These are phyloP conservation scores for Erythrophleum ivorense DNA, from an alignment of 331 rosid genomes.

Conservation along the genomic window DNA sequence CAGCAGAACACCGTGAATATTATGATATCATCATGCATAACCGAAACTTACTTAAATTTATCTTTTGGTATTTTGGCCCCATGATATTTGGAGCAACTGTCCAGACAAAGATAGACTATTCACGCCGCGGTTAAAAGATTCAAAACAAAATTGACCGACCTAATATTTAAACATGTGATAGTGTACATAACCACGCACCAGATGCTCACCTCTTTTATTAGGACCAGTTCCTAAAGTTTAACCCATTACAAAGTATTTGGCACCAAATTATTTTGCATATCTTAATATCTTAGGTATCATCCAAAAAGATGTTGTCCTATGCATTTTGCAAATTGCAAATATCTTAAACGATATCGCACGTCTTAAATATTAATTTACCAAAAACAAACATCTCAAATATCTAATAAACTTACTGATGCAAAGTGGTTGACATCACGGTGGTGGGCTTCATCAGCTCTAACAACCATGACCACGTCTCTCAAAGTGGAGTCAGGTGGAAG, in stretches of 20 bases:
- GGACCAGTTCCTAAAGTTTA: neutral
- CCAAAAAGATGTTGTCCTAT: too few relatives aligned
- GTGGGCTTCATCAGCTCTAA: constrained; percentile 88
- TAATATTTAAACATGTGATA: neutral
- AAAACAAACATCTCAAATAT: too few relatives aligned
- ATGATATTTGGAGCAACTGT: neutral
- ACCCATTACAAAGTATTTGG: neutral
- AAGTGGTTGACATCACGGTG: constrained; percentile 91
- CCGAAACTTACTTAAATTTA: neutral
- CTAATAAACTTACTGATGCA: constrained; percentile 60
- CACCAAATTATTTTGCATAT: neutral
- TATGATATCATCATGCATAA: neutral
- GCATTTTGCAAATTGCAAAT: too few relatives aligned
- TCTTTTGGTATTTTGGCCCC: neutral
- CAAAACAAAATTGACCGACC: neutral
- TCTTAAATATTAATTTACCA: too few relatives aligned
- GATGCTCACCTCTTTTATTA: neutral
- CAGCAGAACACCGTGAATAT: constrained; percentile 25
- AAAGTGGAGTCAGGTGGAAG: constrained; percentile 60
- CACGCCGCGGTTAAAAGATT: too few relatives aligned
- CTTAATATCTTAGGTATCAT: neutral
- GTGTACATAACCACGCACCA: neutral
- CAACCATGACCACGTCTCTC: constrained; percentile 70
- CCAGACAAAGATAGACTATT: neutral
- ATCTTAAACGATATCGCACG: too few relatives aligned